A percentile compares a stretch with the other conserved stretches of the same genome.
Conservation (phyloP, 441 rosid genomes). For the Dalechampia spathulata region DNA sequence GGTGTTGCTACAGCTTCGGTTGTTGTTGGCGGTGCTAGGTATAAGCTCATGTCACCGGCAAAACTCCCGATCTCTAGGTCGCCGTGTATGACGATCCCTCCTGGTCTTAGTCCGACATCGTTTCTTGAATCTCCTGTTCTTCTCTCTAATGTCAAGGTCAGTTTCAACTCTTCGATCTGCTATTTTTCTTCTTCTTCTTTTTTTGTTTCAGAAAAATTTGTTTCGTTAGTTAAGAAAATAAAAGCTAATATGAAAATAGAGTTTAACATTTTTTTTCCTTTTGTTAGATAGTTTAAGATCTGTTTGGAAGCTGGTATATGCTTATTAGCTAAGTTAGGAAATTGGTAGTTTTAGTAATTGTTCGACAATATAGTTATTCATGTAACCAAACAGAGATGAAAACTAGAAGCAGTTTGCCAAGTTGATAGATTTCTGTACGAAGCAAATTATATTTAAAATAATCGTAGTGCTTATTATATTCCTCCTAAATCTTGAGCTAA, state of each 20-base stretch:
- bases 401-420: no score
- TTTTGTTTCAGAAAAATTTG: no score
- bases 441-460: no score
- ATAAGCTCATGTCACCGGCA: conserved; percentile 92
- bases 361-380: conserved; percentile 1
- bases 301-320: conserved; percentile 12
- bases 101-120: conserved; percentile 86
- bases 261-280: no score
- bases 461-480: no score
- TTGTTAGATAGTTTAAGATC: no score
- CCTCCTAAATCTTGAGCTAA: no score
- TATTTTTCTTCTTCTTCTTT: neutral
- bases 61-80: conserved; percentile 93
- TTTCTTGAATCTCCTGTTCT: conserved; percentile 92
- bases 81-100: conserved; percentile 66
- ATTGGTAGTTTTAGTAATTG: neutral
- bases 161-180: conserved; percentile 4
- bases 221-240: no score
- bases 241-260: no score
- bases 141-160: conserved; percentile 82
- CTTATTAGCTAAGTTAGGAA: no score
- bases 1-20: conserved; percentile 4
- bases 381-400: conserved; percentile 4
- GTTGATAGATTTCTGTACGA: no score
- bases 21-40: conserved; percentile 54